Base-by-base conservation (phyloP, 371 early-diverging fungal genomes). In the Actinomortierella ambigua region DNA sequence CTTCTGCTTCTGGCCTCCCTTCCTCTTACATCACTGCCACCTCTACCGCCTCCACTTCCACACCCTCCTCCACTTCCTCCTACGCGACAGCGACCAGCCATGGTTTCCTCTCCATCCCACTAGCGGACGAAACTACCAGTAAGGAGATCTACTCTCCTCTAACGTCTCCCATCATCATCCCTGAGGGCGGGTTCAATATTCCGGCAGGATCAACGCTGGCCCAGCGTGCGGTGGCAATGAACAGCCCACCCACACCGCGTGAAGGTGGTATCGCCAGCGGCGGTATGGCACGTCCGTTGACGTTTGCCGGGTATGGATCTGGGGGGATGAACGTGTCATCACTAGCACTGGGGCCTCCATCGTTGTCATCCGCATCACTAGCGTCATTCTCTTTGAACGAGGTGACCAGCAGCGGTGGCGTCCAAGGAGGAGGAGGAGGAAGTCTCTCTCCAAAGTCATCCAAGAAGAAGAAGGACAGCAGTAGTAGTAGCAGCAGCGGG, bases 91-190 rank as follows among this genome's bases (percentile, higher is more conserved):
- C n/a, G n/a, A n/a, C n/a, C 11, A 34, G 34, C 34, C 56, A 55
- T 29, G 73, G 73, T 23, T n/a, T n/a, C n/a, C 24, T 29, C 0
- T 53, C 51, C 1, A 71, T 71, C 15, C 73, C 73, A 0, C 65
- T 55, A 24, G 73, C 73, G 0, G 73, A 71, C 24, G 73, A 62
- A 27, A 59, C 67, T 4, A 59, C 58, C 53, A 71, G 73, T 52
- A 71, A 71, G 49, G 69, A 69, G 29, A 23, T 66, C 7, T 71
- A 71, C 41, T 63, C 73, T 20, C 73, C 73, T 0, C 39, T 71
- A 51, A 71, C 73, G 0, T 71, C 73, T 1, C 73, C 73, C 5
- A 71, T 71, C 47, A 59, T 71, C 57, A 71, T 71, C 7, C 73
- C 73, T 1, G 2, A 53, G 4, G 66, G 66, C n/a, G 73, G 73